Evolutionary conservation across 2,329 filamentous ascomycete species (phyloP).

Genomic region (Fusarium sp.): DNA sequence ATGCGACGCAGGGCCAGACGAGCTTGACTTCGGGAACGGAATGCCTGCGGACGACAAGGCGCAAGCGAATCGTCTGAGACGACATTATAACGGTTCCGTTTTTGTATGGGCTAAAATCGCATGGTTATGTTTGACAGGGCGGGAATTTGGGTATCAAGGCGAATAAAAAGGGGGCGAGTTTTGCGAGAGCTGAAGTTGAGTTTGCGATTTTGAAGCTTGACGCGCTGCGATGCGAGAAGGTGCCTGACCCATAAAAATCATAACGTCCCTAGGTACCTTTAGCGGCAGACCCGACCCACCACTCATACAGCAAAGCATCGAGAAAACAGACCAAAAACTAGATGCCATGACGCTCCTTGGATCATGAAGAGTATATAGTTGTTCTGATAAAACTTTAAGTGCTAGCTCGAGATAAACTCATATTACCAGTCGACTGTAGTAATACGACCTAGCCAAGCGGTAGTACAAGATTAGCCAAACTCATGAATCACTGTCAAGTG

Average conservation of each 20-base stretch:
- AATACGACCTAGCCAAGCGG: not conserved
- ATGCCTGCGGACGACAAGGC: slow-evolving; percentile 77
- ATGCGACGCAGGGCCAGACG: slow-evolving; percentile 72
- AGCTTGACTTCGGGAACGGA: slow-evolving; percentile 77
- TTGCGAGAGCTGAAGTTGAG: not conserved
- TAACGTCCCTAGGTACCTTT: slow-evolving; percentile 8
- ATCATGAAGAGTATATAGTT: no score
- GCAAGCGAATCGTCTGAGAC: slow-evolving; percentile 70
- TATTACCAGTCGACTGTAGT: no score
- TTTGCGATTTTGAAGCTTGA: slow-evolving; percentile 35
- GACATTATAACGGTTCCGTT: slow-evolving; percentile 42
- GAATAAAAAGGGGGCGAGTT: not conserved
- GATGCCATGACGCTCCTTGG: no score
- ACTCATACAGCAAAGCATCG: not conserved
- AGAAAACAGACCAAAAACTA: no score
- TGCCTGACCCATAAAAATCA: slow-evolving; percentile 19
- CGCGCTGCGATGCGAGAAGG: slow-evolving; percentile 23
- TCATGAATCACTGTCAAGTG: not conserved
- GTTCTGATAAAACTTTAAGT: no score
- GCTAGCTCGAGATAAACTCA: no score
- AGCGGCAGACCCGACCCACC: slow-evolving; percentile 13
- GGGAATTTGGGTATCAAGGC: not conserved
- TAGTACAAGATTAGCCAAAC: not conserved
- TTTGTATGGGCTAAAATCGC: slow-evolving; percentile 20
- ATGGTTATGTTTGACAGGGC: slow-evolving; percentile 15